Evolutionary conservation across 2,329 filamentous ascomycete genomes (phyloP).

Genomic region (Ophiostoma perfectum): DNA sequence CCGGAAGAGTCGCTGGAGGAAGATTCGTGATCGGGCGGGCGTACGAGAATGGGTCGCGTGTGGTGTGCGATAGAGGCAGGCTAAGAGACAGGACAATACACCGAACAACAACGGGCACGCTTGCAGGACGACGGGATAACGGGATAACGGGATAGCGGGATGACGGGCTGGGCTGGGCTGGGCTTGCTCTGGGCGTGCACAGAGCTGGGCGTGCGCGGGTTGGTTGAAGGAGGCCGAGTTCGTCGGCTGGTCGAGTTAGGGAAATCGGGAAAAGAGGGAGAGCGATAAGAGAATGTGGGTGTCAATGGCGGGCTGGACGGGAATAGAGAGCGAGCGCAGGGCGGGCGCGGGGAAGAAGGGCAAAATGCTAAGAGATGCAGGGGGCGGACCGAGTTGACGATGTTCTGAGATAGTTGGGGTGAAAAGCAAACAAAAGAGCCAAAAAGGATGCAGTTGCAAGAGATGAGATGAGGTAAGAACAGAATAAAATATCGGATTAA

Average conservation of each 20-base stretch:
- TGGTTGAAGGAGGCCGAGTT: background rate
- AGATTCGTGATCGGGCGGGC: background rate
- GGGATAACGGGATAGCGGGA: background rate
- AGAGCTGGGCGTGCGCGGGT: background rate
- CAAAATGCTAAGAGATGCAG: background rate
- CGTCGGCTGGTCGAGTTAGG: background rate
- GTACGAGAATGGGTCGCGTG: background rate
- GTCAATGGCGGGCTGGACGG: background rate
- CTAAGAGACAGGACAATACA: background rate
- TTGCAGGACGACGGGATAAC: background rate
- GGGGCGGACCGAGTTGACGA: background rate
- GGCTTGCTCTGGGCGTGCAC: background rate
- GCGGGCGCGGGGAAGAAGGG: background rate
- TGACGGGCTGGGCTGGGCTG: background rate
- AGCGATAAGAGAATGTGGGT: constrained; percentile 5
- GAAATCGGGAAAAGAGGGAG: background rate
- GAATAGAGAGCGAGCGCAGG: constrained; percentile 1
- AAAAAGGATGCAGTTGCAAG: background rate
- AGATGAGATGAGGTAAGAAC: background rate
- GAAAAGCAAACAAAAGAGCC: background rate
- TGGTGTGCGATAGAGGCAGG: too few species aligned
- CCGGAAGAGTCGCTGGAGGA: background rate
- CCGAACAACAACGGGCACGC: background rate
- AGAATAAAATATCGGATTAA: background rate
- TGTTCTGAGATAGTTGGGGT: background rate